Percentiles rank a stretch among this genome's conserved stretches.
phyloP scores from a whole-genome alignment of 345 rosid genomes.

The Eucalyptus marginata region DNA sequence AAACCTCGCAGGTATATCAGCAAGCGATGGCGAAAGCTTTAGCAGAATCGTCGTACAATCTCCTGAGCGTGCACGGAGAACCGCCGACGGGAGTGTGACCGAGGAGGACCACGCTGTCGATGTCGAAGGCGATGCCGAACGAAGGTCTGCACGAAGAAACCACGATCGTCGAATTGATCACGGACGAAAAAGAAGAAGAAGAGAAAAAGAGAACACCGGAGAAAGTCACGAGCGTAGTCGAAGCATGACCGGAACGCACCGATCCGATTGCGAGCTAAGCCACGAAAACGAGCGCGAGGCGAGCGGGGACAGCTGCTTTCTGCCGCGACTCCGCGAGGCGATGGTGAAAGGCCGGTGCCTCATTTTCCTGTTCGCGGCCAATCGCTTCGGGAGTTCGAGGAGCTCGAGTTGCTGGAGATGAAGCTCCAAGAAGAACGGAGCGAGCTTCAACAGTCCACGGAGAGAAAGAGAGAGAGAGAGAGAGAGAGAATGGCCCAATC shows the following conservation, averaged over 20 bases:
- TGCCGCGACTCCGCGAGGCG: too few relatives aligned
- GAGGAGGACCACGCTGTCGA: constrained; percentile 77
- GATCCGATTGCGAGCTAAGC: background rate
- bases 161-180: background rate
- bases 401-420: background rate
- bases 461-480: background rate
- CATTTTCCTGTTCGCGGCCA: background rate
- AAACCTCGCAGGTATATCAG: background rate
- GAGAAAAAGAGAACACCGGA: background rate
- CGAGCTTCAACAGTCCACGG: background rate
- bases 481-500: background rate
- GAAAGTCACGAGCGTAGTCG: background rate
- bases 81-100: constrained; percentile 67
- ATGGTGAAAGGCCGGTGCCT: background rate
- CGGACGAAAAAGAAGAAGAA: background rate
- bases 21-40: background rate
- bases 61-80: constrained; percentile 42
- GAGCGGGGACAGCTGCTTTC: too few relatives aligned
- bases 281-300: constrained; percentile 15
- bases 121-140: constrained; percentile 78
- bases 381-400: background rate
- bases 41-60: constrained; percentile 55
- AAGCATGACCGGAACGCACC: constrained; percentile 2
- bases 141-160: constrained; percentile 16
- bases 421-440: background rate